phyloP scores from a whole-genome alignment of 768 basidiomycete species.

The Cystobasidium ongulense region DNA sequence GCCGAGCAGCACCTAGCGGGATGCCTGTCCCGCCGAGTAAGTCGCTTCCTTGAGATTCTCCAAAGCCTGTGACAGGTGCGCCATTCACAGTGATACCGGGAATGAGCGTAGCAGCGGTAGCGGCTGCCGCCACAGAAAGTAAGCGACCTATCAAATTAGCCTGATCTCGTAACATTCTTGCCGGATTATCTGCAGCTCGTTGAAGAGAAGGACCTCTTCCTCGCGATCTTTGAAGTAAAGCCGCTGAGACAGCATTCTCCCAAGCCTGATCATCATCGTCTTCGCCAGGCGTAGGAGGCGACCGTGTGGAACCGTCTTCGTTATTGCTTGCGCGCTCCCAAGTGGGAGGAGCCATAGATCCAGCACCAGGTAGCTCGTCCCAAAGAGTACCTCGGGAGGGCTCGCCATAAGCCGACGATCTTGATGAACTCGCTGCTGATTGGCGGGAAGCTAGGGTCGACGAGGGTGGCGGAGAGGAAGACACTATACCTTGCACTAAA shows the following conservation, averaged over 20 bases:
- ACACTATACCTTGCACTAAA: constrained; percentile 19
- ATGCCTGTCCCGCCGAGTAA: not conserved
- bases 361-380: constrained; percentile 22
- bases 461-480: not conserved
- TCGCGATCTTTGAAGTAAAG: not conserved
- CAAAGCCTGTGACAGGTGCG: constrained; percentile 12
- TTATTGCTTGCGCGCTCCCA: not conserved
- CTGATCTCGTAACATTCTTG: not conserved
- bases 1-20: not conserved
- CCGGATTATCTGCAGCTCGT: not conserved
- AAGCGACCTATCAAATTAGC: constrained; percentile 26
- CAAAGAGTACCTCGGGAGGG: not conserved
- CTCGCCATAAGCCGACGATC: not conserved
- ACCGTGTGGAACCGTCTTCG: too few relatives aligned
- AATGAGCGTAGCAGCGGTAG: constrained; percentile 32
- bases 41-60: not conserved
- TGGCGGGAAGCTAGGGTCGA: not conserved
- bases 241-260: not conserved
- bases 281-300: not conserved
- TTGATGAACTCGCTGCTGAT: not conserved
- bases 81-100: constrained; percentile 29
- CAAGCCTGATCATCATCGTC: not conserved
- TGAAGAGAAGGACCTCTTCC: too few relatives aligned
- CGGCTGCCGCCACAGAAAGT: constrained; percentile 24
- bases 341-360: not conserved